Percentiles rank a stretch among this genome's conserved stretches.
Evolutionary conservation across 2,329 filamentous ascomycete species (phyloP).

Genomic region (Stachybotrys chlorohalonatus): DNA sequence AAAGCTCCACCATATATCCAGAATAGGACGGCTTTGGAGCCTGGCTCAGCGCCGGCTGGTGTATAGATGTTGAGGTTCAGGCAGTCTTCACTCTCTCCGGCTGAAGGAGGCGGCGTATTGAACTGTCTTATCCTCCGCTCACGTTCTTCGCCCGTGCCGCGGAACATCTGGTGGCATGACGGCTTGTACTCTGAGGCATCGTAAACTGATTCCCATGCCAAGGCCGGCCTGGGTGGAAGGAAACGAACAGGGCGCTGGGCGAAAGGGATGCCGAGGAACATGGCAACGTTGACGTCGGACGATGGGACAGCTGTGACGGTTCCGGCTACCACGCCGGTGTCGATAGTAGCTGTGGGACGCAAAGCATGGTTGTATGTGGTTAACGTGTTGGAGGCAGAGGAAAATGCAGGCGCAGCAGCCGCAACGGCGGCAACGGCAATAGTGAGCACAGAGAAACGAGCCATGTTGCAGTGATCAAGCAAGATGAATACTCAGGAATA

Average conservation of each 20-base stretch:
- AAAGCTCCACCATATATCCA: slow-evolving; percentile 35
- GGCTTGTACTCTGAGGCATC: slow-evolving; percentile 14
- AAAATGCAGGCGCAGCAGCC: background rate
- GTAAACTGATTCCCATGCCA: slow-evolving; percentile 9
- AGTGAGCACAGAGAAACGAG: too few relatives aligned
- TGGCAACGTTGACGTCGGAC: slow-evolving; percentile 10
- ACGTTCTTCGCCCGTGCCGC: slow-evolving; percentile 7
- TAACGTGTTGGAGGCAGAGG: background rate
- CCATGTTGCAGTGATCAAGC: too few relatives aligned
- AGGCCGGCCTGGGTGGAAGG: slow-evolving; percentile 8
- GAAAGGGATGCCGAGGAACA: slow-evolving; percentile 22
- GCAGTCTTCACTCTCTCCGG: slow-evolving; percentile 21
- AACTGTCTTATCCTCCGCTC: slow-evolving; percentile 9
- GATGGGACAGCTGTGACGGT: slow-evolving; percentile 8
- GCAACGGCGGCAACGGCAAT: too few relatives aligned
- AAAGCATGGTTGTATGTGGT: background rate
- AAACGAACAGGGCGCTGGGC: slow-evolving; percentile 16
- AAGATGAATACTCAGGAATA: too few relatives aligned
- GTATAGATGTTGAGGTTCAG: slow-evolving; percentile 22
- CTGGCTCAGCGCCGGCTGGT: slow-evolving; percentile 9
- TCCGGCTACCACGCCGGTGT: slow-evolving; percentile 8
- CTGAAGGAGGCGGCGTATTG: slow-evolving; percentile 12
- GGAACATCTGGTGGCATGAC: slow-evolving; percentile 16
- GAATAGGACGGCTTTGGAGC: slow-evolving; percentile 30
- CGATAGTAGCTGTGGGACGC: slow-evolving; percentile 8